Evolutionary conservation across 2,329 filamentous ascomycete genomes (phyloP).

Genomic region (Hypoxylon sp.): DNA sequence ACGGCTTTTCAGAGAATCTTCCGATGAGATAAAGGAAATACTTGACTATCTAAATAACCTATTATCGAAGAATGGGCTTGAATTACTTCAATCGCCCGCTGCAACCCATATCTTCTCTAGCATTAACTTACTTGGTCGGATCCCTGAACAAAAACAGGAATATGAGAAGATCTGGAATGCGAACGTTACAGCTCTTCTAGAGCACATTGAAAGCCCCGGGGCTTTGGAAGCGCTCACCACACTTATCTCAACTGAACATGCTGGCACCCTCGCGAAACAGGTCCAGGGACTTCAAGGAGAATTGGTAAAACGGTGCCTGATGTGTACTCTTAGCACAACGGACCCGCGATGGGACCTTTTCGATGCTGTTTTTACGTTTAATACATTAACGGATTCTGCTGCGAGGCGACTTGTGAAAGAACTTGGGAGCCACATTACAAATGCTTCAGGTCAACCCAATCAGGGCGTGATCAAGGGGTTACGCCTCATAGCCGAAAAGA

Average conservation of each 20-base stretch:
- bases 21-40: slow-evolving; percentile 55
- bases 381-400: slow-evolving; percentile 57
- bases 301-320: slow-evolving; percentile 60
- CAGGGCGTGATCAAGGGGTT: slow-evolving; percentile 61
- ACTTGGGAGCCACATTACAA: slow-evolving; percentile 48
- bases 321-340: slow-evolving; percentile 56
- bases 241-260: slow-evolving; percentile 64
- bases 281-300: slow-evolving; percentile 63
- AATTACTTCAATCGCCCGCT: slow-evolving; percentile 78
- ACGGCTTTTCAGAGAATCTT: slow-evolving; percentile 58
- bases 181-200: slow-evolving; percentile 62
- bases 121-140: slow-evolving; percentile 69
- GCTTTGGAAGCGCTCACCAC: slow-evolving; percentile 58
- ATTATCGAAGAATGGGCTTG: slow-evolving; percentile 68
- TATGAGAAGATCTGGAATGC: slow-evolving; percentile 63
- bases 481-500: slow-evolving; percentile 63
- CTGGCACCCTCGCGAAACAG: slow-evolving; percentile 58
- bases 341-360: slow-evolving; percentile 62
- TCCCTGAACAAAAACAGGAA: slow-evolving; percentile 56
- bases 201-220: slow-evolving; percentile 50
- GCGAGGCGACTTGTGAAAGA: slow-evolving; percentile 56
- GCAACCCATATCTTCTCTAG: slow-evolving; percentile 75
- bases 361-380: slow-evolving; percentile 63
- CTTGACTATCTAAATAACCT: slow-evolving; percentile 64
- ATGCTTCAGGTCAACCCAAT: slow-evolving; percentile 46